Conservation (phyloP, 805 yeast species). For the Yamadazyma olivae region DNA sequence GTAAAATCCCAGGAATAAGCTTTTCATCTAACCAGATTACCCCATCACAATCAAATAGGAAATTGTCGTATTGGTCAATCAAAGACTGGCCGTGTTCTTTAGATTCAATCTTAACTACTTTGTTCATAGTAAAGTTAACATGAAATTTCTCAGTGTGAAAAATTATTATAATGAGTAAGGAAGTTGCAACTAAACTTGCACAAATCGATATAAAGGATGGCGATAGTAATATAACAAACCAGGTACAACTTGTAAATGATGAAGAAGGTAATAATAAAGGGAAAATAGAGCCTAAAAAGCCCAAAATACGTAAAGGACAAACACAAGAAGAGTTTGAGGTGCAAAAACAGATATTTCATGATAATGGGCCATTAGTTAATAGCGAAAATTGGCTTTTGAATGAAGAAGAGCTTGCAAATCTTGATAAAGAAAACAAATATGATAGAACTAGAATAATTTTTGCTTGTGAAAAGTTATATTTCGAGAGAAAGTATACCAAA, state of each 20-base stretch:
- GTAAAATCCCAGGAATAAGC: constrained; percentile 30
- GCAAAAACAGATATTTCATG: constrained; percentile 51
- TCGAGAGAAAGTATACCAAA: constrained; percentile 43
- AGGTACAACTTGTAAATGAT: too few relatives aligned
- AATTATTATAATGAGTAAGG: too few relatives aligned
- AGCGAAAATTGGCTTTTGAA: constrained; percentile 43
- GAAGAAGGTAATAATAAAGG: too few relatives aligned
- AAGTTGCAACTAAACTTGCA: too few relatives aligned
- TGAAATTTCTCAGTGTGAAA: not conserved
- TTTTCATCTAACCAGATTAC: constrained; percentile 39
- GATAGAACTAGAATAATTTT: constrained; percentile 55
- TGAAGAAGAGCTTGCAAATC: constrained; percentile 18
- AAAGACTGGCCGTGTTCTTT: constrained; percentile 4
- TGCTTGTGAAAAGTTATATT: constrained; percentile 65
- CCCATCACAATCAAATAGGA: constrained; percentile 42
- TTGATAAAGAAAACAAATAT: constrained; percentile 41
- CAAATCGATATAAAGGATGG: too few relatives aligned
- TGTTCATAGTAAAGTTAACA: too few relatives aligned
- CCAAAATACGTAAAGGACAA: constrained; percentile 57
- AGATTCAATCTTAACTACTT: constrained; percentile 1
- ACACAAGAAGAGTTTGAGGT: constrained; percentile 55
- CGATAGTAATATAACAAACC: too few relatives aligned
- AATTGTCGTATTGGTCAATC: constrained; percentile 29
- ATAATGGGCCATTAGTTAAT: constrained; percentile 57
- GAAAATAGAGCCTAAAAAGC: too few relatives aligned